Evolutionary conservation across 75 land plant species (phyloP), one percentile per base, ranked within the genome.

Genomic region (Ceratopteris richardii): DNA sequence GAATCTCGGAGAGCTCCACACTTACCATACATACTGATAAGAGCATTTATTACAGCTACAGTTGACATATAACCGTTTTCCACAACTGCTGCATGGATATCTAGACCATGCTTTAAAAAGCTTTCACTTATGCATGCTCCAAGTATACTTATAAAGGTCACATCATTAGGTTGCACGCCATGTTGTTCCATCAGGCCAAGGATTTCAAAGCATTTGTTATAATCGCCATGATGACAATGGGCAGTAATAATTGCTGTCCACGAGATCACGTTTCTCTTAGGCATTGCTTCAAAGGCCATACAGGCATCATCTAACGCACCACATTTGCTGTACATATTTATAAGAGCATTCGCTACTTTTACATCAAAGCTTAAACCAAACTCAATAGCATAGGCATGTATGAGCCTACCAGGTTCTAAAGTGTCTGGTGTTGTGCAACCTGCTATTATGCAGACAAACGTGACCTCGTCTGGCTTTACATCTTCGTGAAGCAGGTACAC

Each of bases 51-150:
- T 18, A 80, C 54, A 29, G 73, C 46, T 1, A 30, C 37, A 33
- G 37, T 9, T 33, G 37, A 33, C 7, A 33, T 4, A 33, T 33
- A 33, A 4, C 37, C 37, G 9, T 33, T 33, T 9, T 33, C 37
- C 37, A 33, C 37, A 33, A 33, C 37, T 4, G 37, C 3, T 33
- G 37, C 37, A 33, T 33, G 37, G 37, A 33, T 33, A 3, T 33
- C 9, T 33, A 33, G 3, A 19, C 71, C 80, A 59, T 37, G 55
- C 0, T 65, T 70, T 42, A 81, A 71, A 14, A 60, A 31, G 21
- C 84, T 80, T 57, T 61, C 67, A 55, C 77, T 74, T 31, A 76
- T 65, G 56, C 81, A 84, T 40, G 84, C 72, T 28, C 70, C 71
- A 19, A 84, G 73, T 29, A 80, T 27, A 28, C 78, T 78, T 6